A percentile compares a stretch with the other conserved stretches of the same genome.
Evolutionary conservation across 306 rosid species (phyloP).

Genomic region (Abrus pulchellus): DNA sequence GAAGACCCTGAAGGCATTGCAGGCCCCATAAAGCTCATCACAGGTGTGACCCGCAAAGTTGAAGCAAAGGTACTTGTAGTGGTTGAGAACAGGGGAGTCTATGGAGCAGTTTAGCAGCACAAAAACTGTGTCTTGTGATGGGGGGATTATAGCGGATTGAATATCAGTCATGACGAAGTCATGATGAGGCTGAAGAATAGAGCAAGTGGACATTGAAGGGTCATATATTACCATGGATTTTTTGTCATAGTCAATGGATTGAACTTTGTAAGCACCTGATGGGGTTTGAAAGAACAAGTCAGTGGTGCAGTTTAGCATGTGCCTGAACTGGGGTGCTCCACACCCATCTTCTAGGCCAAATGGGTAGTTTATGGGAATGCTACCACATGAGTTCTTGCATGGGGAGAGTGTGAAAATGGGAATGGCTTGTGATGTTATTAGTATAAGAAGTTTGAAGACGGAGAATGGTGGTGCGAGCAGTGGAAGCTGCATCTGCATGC

Average conservation of each 20-base stretch:
- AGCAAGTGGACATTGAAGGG: constrained; percentile 94
- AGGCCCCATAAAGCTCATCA: constrained; percentile 80
- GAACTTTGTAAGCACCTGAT: constrained; percentile 87
- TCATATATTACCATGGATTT: constrained; percentile 69
- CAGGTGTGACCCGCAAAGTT: constrained; percentile 90
- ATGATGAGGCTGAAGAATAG: constrained; percentile 92
- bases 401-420: constrained; percentile 57
- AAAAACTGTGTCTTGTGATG: constrained; percentile 85
- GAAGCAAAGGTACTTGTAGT: constrained; percentile 86
- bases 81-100: constrained; percentile 95
- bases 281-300: constrained; percentile 84
- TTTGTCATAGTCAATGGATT: constrained; percentile 81
- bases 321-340: constrained; percentile 87
- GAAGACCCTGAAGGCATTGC: constrained; percentile 86
- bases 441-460: constrained; percentile 40
- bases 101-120: constrained; percentile 88
- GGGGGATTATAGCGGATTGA: constrained; percentile 86
- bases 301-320: constrained; percentile 77
- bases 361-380: constrained; percentile 76
- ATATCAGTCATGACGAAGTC: constrained; percentile 82
- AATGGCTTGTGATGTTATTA: constrained; percentile 45
- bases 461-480: constrained; percentile 31
- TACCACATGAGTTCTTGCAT: constrained; percentile 80
- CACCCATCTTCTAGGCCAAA: constrained; percentile 93
- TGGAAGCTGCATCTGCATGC: constrained; percentile 47